A percentile compares a stretch with the other conserved stretches of the same genome.
These are phyloP conservation scores for Phytomonas francai DNA, from an alignment of 208 protist genomes.

Conservation along the genomic window DNA sequence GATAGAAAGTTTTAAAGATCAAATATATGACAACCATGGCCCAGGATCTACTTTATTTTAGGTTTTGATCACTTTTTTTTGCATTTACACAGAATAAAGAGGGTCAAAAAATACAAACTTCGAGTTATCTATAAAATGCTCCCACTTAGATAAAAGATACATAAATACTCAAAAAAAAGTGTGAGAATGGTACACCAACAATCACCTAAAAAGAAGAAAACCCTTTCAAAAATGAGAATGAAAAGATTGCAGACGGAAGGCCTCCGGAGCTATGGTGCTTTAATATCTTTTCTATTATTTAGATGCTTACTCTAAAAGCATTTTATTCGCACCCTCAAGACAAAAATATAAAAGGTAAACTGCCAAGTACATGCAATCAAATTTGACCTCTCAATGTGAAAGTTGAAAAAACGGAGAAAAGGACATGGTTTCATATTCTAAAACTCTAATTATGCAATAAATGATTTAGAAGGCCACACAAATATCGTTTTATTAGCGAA, in stretches of 20 bases:
- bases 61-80: background rate
- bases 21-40: background rate
- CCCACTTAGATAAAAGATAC: constrained; percentile 1
- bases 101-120: background rate
- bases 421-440: background rate
- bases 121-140: background rate
- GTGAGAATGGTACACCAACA: constrained; percentile 4
- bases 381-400: background rate
- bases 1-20: background rate
- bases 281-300: constrained; percentile 1
- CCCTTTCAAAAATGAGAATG: background rate
- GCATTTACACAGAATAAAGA: background rate
- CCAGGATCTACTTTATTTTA: background rate
- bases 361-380: background rate
- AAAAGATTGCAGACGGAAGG: background rate
- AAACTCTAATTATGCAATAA: background rate
- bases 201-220: constrained; percentile 3
- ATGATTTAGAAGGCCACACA: background rate
- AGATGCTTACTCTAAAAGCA: background rate
- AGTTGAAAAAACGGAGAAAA: background rate
- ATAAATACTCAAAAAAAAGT: background rate
- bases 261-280: constrained; percentile 3
- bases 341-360: background rate
- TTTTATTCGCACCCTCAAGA: background rate
- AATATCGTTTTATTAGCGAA: background rate